These are phyloP conservation scores for Monosporascus sp. DNA, from an alignment of 2,329 filamentous ascomycete species.

Conservation along the genomic window DNA sequence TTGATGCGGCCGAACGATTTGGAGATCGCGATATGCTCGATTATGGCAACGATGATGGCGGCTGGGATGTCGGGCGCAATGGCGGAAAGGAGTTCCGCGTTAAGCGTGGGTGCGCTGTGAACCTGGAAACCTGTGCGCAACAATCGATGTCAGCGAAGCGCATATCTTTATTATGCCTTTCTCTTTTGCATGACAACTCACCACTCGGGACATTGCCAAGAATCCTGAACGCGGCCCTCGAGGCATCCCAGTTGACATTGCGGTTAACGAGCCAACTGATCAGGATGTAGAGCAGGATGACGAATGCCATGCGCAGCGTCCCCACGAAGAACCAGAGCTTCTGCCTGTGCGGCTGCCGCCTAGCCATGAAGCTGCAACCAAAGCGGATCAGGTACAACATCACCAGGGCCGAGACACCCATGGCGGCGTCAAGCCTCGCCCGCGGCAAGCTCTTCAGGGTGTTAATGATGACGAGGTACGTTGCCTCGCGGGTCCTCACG, in stretches of 20 bases:
- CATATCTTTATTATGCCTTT: no score
- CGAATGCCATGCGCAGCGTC: slow-evolving; percentile 73
- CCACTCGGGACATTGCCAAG: slow-evolving; percentile 66
- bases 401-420: slow-evolving; percentile 64
- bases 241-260: slow-evolving; percentile 38
- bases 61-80: slow-evolving; percentile 67
- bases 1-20: slow-evolving; percentile 78
- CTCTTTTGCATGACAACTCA: slow-evolving; percentile 24
- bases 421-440: slow-evolving; percentile 62
- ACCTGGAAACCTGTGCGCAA: slow-evolving; percentile 57
- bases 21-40: slow-evolving; percentile 79
- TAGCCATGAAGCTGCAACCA: slow-evolving; percentile 58
- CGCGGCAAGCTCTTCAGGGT: slow-evolving; percentile 40
- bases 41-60: slow-evolving; percentile 69
- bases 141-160: no score
- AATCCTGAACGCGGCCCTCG: slow-evolving; percentile 57
- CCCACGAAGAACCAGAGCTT: slow-evolving; percentile 75
- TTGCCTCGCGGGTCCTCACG: slow-evolving; percentile 43
- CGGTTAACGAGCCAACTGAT: slow-evolving; percentile 70
- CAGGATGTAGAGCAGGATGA: slow-evolving; percentile 74
- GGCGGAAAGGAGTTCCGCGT: slow-evolving; percentile 52
- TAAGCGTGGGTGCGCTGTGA: slow-evolving; percentile 60
- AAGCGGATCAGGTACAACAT: slow-evolving; percentile 64
- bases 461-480: slow-evolving; percentile 47
- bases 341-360: slow-evolving; percentile 57